Conservation (phyloP, 805 yeast species). For the Myxozyma udenii region DNA sequence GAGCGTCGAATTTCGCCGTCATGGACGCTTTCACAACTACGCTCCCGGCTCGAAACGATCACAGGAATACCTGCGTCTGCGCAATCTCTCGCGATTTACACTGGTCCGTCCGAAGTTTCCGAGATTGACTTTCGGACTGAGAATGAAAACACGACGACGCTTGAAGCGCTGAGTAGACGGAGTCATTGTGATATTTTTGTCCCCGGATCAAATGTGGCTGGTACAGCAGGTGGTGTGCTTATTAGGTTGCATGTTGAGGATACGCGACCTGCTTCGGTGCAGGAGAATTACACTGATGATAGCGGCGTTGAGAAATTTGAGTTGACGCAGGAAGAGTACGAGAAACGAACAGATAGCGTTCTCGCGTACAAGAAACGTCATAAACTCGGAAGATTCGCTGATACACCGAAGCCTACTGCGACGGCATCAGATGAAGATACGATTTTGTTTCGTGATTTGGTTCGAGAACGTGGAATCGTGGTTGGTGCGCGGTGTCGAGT, state of each 20-base stretch:
- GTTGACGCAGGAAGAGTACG: slow-evolving; percentile 62
- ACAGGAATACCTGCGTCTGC: slow-evolving; percentile 67
- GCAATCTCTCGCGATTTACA: slow-evolving; percentile 42
- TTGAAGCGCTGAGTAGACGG: too few relatives aligned
- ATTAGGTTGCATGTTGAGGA: slow-evolving; percentile 41
- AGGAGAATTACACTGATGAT: slow-evolving; percentile 36
- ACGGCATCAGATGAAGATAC: not conserved
- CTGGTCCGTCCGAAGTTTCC: slow-evolving; percentile 13
- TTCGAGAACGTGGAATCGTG: slow-evolving; percentile 33
- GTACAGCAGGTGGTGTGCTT: not conserved
- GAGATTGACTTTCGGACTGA: not conserved
- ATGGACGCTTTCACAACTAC: slow-evolving; percentile 58
- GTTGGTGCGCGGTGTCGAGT: slow-evolving; percentile 51
- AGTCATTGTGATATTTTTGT: too few relatives aligned
- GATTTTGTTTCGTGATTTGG: not conserved
- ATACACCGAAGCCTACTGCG: slow-evolving; percentile 41
- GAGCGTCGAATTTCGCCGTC: slow-evolving; percentile 62
- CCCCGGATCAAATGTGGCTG: too few relatives aligned
- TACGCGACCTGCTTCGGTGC: slow-evolving; percentile 36
- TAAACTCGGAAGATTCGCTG: slow-evolving; percentile 61
- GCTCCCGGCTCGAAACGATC: slow-evolving; percentile 56
- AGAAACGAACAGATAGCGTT: slow-evolving; percentile 57
- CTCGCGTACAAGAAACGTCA: slow-evolving; percentile 71
- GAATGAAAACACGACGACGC: slow-evolving; percentile 8
- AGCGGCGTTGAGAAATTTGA: slow-evolving; percentile 44